Base-by-base conservation (phyloP, 305 asterid genomes). In the Fraxinus nigra region DNA sequence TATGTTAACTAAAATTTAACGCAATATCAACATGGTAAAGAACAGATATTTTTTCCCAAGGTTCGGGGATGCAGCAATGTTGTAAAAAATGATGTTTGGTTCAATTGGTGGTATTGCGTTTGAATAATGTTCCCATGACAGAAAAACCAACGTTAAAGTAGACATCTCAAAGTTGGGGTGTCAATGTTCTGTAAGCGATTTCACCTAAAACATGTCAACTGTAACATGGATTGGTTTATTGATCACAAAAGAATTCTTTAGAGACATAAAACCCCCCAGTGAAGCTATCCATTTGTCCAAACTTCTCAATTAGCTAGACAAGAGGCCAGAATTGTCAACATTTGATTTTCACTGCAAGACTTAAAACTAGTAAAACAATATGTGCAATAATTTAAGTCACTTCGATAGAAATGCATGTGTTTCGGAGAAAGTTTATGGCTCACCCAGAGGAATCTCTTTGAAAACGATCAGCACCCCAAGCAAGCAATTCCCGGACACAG, bases 401-500 rank as follows among this genome's bases (percentile, higher is more conserved):
- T 11, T 11, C 40, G 35, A 32, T 11, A 13, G 67, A 13, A 22
- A 43, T 76, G 35, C 7, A 46, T 40, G 32, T 34, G 54, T 10
- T 22, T 67, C 22, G 14, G 51, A 78, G 75, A 82, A 56, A 72
- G 28, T 63, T 8, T 20, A 16, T 13, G 43, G 35, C 91, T 90
- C 84, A 94, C 98, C 98, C 95, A 2, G 93, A 87, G 16, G 90
- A 82, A 92, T 94, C 98, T 85, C 93, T 85, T 85, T 87, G 97
- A 83, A 87, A 90, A 69, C 97, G 89, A 87, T 94, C 97, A 67
- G 97, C 95, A 70, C 97, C 98, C 93, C 94, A 89, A 80, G 98
- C 89, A 77, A 94, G 95, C 88, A 94, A 87, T 84, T 93, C 95
- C 6, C 97, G 92, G 20, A 92, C 90, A 84, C 95, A 94, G 80